A percentile compares a stretch with the other conserved stretches of the same genome.
These are phyloP conservation scores for Papiliotrema terrestris DNA, from an alignment of 1,284 basidiomycete species.

Conservation along the genomic window DNA sequence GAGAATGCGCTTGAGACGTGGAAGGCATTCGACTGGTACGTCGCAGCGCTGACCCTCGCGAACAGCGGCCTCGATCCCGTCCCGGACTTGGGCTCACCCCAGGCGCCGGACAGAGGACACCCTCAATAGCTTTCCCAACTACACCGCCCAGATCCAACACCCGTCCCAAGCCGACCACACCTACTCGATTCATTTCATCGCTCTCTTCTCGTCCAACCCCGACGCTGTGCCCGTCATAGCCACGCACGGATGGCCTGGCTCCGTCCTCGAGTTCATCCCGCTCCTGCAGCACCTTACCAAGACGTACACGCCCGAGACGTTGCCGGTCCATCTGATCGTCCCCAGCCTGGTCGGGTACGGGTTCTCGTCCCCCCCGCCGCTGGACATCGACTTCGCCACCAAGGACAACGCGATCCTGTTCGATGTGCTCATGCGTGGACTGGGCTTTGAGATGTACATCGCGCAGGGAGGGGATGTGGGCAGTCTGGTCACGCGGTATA, in stretches of 20 bases:
- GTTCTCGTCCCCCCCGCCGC: conserved; percentile 37
- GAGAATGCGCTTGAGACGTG: conserved; percentile 19
- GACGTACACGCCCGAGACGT: conserved; percentile 25
- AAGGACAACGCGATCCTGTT: conserved; percentile 34
- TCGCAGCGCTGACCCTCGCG: background rate
- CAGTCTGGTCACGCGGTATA: conserved; percentile 22
- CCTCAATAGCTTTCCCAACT: conserved; percentile 29
- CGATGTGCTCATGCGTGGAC: conserved; percentile 41
- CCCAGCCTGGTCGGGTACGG: conserved; percentile 41
- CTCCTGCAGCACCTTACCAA: conserved; percentile 25
- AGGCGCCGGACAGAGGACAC: conserved; percentile 28
- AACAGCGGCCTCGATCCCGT: background rate
- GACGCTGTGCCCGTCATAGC: conserved; percentile 41
- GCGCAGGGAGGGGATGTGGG: conserved; percentile 49
- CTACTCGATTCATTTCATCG: conserved; percentile 39
- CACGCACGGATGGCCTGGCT: conserved; percentile 47
- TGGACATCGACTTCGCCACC: conserved; percentile 34
- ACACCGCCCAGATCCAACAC: conserved; percentile 17
- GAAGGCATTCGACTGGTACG: conserved; percentile 30
- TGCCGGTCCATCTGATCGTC: conserved; percentile 31
- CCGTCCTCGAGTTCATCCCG: conserved; percentile 41
- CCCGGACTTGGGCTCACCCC: conserved; percentile 1
- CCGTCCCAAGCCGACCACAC: conserved; percentile 3
- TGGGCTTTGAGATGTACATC: conserved; percentile 43
- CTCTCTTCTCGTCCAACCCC: conserved; percentile 25